Conservation (phyloP, 2,329 filamentous ascomycete genomes). For the Monilinia polystroma region DNA sequence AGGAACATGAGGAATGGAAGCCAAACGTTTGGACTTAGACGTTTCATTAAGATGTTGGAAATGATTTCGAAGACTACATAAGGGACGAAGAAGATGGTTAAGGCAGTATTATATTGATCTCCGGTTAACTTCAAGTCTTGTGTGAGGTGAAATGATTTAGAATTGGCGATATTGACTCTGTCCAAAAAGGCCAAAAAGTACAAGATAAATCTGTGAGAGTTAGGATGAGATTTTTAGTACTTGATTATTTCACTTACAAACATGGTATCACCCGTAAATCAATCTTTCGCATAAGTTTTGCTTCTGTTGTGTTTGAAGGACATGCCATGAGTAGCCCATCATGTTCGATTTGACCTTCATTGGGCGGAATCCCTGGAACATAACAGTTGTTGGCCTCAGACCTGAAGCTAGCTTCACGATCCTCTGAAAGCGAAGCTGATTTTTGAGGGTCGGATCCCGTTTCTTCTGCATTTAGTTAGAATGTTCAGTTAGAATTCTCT, state of each 20-base stretch:
- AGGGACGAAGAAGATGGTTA: conserved; percentile 80
- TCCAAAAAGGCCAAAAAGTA: conserved; percentile 70
- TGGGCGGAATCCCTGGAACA: conserved; percentile 29
- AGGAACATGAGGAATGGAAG: conserved; percentile 73
- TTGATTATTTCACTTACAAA: conserved; percentile 45
- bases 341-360: conserved; percentile 27
- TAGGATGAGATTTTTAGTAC: background rate
- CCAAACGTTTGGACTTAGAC: conserved; percentile 66
- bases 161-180: conserved; percentile 79
- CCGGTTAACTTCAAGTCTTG: conserved; percentile 60
- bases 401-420: conserved; percentile 33
- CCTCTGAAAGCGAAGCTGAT: background rate
- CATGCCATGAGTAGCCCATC: conserved; percentile 35
- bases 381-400: conserved; percentile 32
- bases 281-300: conserved; percentile 65
- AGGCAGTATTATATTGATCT: conserved; percentile 68
- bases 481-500: background rate
- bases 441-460: conserved; percentile 4
- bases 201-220: conserved; percentile 50
- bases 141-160: conserved; percentile 63
- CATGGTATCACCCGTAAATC: conserved; percentile 71
- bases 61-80: conserved; percentile 73
- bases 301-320: conserved; percentile 48
- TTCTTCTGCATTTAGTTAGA: conserved; percentile 13
- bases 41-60: conserved; percentile 70